Conservation (phyloP, 2,329 filamentous ascomycete genomes). For the Aspergillus sp. region DNA sequence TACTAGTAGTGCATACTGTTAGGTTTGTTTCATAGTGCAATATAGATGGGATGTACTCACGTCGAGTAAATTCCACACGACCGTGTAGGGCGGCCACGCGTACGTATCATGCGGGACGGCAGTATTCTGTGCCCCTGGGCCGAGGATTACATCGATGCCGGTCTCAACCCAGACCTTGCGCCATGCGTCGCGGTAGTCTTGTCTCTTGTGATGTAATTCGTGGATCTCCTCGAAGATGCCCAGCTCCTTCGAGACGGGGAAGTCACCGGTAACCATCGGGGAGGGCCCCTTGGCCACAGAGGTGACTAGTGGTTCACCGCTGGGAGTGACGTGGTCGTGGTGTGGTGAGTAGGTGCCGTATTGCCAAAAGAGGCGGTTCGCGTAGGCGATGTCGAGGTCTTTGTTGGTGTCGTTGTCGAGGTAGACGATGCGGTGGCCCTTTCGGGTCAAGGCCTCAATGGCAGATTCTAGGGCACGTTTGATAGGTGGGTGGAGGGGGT, state of each 20-base stretch:
- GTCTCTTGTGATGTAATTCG: conserved; percentile 44
- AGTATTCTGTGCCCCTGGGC: conserved; percentile 52
- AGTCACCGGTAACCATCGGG: conserved; percentile 32
- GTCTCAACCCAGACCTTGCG: conserved; percentile 46
- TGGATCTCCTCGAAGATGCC: conserved; percentile 44
- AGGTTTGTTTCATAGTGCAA: not conserved
- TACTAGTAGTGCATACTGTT: conserved; percentile 37
- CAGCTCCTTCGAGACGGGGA: conserved; percentile 24
- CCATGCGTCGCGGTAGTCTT: conserved; percentile 42
- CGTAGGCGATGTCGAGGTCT: conserved; percentile 30
- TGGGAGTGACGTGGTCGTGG: conserved; percentile 35
- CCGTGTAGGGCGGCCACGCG: conserved; percentile 46
- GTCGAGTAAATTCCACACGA: conserved; percentile 56
- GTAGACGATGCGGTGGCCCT: conserved; percentile 50
- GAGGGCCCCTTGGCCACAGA: conserved; percentile 37
- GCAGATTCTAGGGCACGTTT: conserved; percentile 48
- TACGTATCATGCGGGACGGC: conserved; percentile 54
- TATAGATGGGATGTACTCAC: conserved; percentile 31
- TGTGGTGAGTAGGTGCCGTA: conserved; percentile 38
- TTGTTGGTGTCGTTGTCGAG: conserved; percentile 37
- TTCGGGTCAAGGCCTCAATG: conserved; percentile 38
- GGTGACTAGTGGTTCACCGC: conserved; percentile 49
- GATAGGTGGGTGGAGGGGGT: conserved; percentile 56
- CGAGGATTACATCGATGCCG: conserved; percentile 54
- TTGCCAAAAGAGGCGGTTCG: conserved; percentile 41